Conservation (phyloP, 257 asterid genomes). For the Apocynum venetum region DNA sequence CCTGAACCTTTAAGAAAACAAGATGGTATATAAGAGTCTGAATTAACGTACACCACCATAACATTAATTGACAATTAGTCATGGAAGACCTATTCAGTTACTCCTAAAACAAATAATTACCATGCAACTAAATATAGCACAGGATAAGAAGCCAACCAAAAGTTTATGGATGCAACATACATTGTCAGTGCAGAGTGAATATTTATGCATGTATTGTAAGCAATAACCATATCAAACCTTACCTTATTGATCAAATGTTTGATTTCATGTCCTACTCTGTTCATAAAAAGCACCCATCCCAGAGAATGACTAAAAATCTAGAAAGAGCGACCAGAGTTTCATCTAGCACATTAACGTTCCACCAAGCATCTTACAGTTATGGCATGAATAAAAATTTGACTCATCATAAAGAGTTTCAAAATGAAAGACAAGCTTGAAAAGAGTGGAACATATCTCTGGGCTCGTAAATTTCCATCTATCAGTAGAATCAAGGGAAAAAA, state of each 20-base stretch:
- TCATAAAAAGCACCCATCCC: neutral
- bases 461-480: neutral
- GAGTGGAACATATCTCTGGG: neutral
- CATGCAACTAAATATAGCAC: neutral
- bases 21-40: neutral
- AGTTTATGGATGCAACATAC: neutral
- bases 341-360: neutral
- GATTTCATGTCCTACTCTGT: neutral
- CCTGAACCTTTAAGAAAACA: constrained; percentile 55
- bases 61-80: neutral
- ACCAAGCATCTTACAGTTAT: neutral
- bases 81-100: neutral
- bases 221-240: neutral
- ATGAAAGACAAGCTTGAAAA: neutral
- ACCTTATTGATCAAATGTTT: neutral
- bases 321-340: neutral
- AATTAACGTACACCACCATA: neutral
- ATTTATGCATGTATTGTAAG: neutral
- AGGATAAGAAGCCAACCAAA: neutral
- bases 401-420: neutral
- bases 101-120: neutral
- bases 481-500: neutral
- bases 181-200: neutral
- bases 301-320: neutral
- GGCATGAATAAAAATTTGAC: neutral